Evolutionary conservation across 805 yeast genomes (phyloP), one percentile per base, ranked within the genome.

Genomic region (Hagleromyces aurorensis): DNA sequence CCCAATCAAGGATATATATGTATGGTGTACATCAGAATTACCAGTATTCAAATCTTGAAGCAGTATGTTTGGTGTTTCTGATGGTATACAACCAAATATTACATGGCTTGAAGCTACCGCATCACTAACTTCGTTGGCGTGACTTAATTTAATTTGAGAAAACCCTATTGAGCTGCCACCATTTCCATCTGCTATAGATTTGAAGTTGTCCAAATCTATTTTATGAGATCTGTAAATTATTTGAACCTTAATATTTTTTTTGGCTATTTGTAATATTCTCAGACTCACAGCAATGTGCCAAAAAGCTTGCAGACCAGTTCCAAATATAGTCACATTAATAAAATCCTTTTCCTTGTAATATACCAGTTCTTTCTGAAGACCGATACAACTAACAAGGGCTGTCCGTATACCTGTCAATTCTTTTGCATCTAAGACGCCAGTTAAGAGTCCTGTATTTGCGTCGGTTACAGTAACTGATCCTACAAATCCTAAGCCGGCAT

Each of bases 341-440:
- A 21, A 16, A 4, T 13, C 15, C 17, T 6, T 18, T 14, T 27
- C 15, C 5, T 41, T 45, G 19, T 55, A 47, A 6, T 33, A 37
- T 1, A 38, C 36, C 12, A 29, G 7, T 7, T 41, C 34, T 1
- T 27, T 30, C 8, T 51, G 54, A 33, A 75, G 44, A 1, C 72
- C 70, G 12, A 74, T 46, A 5, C 68, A 59, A 16, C 73, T 65
- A 16, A 74, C 70, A 32, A 77, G 55, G 0, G 82, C 82, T 3
- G 85, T 77, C 46, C 84, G 62, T 38, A 76, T 74, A 1, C 79
- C 84, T 2, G 84, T 77, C 21, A 75, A 49, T 1, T 74, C 63
- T 30, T 61, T 60, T 3, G 79, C 83, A 42, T 73, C 75, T 20
- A 77, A 46, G 3, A 75, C 55, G 3, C 79, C 83, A 7, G 51